Evolutionary conservation across 2,329 filamentous ascomycete species (phyloP), one percentile per base, ranked within the genome.

Genomic region (Pseudocercospora crystallina): DNA sequence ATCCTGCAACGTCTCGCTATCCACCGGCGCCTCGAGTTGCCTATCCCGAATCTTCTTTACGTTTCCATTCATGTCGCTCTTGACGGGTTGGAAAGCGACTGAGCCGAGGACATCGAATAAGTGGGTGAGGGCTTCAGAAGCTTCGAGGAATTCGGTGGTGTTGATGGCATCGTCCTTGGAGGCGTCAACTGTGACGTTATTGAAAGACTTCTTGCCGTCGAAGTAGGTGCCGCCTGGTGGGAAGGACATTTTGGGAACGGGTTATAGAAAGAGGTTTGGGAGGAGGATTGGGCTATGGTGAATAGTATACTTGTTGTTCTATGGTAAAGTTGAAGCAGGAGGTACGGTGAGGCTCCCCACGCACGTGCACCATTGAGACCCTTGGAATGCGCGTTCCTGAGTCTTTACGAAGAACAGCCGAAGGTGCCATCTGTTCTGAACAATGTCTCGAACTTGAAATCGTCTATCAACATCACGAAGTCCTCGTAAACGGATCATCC

Each of bases 1-100:
- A 40, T 85, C 82, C 75, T 99, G 94, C 50, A 99, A 78, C 49
- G 84, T 95, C 64, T 81, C 78, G n/a, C 89, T 95, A 59, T 91
- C 85, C 47, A 78, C 77, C 29, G 91, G 90, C 50, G 88, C 83
- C 50, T 85, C 89, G 47, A 86, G 79, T 69, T 92, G 86, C 62
- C 91, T 84, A 45, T 91, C 85, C 59, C 89, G 84, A 72, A 97
- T 80, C 87, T 99, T 97, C 90, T 90, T 91, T 76, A 97, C 82
- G 75, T 99, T 99, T 70, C 89, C 89, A 42, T 83, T 72, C 77
- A 99, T 88, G 73, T 99, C 94, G 61, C 75, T 87, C 81, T 96
- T 96, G 69, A 97, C 92, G 20, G 89, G 87, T 47, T 80, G 83
- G 75, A 99, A 97, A 59, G 91, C 90, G 31, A 87, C 82, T 38